phyloP scores from a whole-genome alignment of 2,329 filamentous ascomycete genomes.

The Arthrobotrys entomopaga region DNA sequence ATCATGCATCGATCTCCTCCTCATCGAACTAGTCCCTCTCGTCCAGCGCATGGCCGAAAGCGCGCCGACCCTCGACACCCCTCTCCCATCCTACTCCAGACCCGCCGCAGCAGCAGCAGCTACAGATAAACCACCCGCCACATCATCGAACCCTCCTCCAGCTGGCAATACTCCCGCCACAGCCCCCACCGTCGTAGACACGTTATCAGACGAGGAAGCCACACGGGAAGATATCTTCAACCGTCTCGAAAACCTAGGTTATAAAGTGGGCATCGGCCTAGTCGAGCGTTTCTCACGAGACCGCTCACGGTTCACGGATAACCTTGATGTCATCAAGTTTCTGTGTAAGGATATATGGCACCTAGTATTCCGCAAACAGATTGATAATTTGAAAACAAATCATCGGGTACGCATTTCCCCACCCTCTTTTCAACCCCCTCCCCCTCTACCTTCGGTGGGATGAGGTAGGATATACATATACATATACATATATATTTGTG shows the following conservation, averaged over 20 bases:
- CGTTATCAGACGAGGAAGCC: conserved; percentile 53
- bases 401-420: conserved; percentile 72
- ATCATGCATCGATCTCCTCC: conserved; percentile 89
- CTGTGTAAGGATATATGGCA: conserved; percentile 98
- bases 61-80: conserved; percentile 57
- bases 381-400: conserved; percentile 98
- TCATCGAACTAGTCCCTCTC: conserved; percentile 96
- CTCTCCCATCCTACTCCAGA: conserved; percentile 65
- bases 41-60: conserved; percentile 85
- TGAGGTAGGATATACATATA: no score
- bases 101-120: conserved; percentile 54
- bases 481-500: no score
- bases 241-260: conserved; percentile 83
- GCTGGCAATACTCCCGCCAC: conserved; percentile 7
- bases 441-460: background rate
- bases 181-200: conserved; percentile 50
- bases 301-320: conserved; percentile 87
- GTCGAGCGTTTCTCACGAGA: conserved; percentile 88
- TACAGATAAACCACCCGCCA: conserved; percentile 54
- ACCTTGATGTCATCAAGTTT: conserved; percentile 96
- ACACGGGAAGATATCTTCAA: conserved; percentile 82
- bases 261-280: conserved; percentile 89
- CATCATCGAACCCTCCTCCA: conserved; percentile 60
- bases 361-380: conserved; percentile 92
- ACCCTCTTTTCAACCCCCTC: background rate